Evolutionary conservation across 352 stramenopile genomes (phyloP).

Genomic region (Pilasporangium apinafurcum): DNA sequence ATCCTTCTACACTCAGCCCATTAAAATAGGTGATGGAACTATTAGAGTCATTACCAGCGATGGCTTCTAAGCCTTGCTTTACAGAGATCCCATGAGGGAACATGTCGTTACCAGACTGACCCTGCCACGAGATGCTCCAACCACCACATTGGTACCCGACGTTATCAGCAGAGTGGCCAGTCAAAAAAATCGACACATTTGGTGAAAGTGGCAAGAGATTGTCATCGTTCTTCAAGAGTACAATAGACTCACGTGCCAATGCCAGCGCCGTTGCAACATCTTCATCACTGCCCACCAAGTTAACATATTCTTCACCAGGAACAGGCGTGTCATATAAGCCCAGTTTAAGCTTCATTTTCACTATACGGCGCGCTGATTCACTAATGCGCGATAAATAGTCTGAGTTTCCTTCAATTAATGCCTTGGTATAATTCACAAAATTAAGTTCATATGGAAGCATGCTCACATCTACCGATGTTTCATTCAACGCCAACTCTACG

Average conservation of each 20-base stretch:
- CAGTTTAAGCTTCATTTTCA: conserved; percentile 68
- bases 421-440: conserved; percentile 44
- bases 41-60: conserved; percentile 16
- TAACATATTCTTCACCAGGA: conserved; percentile 31
- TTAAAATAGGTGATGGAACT: conserved; percentile 64
- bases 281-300: conserved; percentile 35
- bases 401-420: conserved; percentile 17
- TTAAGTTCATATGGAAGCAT: conserved; percentile 68
- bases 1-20: conserved; percentile 42
- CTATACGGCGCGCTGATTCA: conserved; percentile 49
- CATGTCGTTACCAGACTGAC: conserved; percentile 51
- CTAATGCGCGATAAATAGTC: too few relatives aligned
- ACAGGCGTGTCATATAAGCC: conserved; percentile 66
- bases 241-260: conserved; percentile 72
- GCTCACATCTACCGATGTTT: conserved; percentile 88
- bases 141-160: conserved; percentile 72
- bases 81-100: conserved; percentile 60
- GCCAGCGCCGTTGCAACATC: conserved; percentile 53
- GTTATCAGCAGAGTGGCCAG: conserved; percentile 56
- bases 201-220: conserved; percentile 36
- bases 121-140: conserved; percentile 87
- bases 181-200: conserved; percentile 45
- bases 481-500: conserved; percentile 53
- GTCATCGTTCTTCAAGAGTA: conserved; percentile 80
- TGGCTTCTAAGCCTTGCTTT: conserved; percentile 40